Conservation (phyloP, 2,329 filamentous ascomycete genomes). For the Clathrospora elynae region DNA sequence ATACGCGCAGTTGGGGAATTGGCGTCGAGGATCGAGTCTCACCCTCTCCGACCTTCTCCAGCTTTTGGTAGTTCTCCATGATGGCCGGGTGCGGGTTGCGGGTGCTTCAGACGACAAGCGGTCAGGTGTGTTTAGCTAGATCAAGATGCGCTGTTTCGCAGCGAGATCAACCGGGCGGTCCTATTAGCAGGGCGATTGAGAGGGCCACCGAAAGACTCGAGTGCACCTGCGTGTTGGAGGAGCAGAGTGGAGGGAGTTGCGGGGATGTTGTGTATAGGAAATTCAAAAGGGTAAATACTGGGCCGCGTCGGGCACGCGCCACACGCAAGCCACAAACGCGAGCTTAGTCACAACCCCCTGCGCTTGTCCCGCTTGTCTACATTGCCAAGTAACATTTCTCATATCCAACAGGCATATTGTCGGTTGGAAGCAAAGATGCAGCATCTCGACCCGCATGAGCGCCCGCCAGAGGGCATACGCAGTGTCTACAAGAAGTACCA, state of each 20-base stretch:
- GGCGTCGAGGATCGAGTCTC: conserved; percentile 22
- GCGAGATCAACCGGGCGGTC: not conserved
- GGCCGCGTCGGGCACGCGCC: conserved; percentile 26
- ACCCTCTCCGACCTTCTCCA: conserved; percentile 97
- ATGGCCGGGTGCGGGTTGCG: conserved; percentile 22
- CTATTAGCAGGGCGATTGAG: not conserved
- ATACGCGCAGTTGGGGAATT: not conserved
- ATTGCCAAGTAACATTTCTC: not conserved
- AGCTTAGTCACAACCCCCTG: conserved; percentile 22
- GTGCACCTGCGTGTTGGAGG: conserved; percentile 36
- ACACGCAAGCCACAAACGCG: conserved; percentile 30
- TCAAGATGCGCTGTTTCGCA: conserved; percentile 3
- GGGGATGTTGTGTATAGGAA: conserved; percentile 33
- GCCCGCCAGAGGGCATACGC: conserved; percentile 72
- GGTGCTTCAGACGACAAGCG: conserved; percentile 28
- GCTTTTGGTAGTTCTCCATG: conserved; percentile 97
- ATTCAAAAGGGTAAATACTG: conserved; percentile 32
- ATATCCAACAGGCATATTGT: too few species aligned
- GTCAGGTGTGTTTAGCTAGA: conserved; percentile 18
- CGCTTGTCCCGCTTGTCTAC: conserved; percentile 7
- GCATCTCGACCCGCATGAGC: conserved; percentile 73
- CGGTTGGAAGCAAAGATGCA: conserved; percentile 20
- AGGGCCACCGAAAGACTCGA: not conserved
- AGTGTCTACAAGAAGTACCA: conserved; percentile 76
- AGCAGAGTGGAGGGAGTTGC: conserved; percentile 9